A percentile compares a stretch with the other conserved stretches of the same genome.
phyloP scores from a whole-genome alignment of 495 filamentous ascomycete genomes.

The Aspergillus baeticus region DNA sequence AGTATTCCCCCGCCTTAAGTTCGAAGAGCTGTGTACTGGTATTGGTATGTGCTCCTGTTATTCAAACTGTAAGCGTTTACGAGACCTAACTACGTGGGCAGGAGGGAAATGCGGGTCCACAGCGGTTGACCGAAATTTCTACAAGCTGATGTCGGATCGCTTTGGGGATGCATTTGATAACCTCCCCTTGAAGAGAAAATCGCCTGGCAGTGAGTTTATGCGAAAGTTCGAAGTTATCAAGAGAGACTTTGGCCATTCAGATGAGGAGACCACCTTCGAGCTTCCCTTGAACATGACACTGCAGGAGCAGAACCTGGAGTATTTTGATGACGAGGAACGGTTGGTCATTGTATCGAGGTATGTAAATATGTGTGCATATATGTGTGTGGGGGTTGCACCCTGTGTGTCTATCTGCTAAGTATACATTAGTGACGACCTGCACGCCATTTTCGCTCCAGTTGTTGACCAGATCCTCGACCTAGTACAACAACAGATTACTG shows the following conservation, averaged over 20 bases:
- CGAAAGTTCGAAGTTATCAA: conserved; percentile 23
- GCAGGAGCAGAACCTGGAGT: background rate
- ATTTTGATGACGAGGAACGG: conserved; percentile 9
- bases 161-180: conserved; percentile 24
- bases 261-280: background rate
- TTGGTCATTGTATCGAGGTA: conserved; percentile 6
- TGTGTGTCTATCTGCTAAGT: too few relatives aligned
- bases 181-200: conserved; percentile 7
- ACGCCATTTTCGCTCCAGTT: conserved; percentile 52
- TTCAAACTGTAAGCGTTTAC: too few relatives aligned
- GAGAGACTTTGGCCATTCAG: conserved; percentile 19
- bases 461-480: conserved; percentile 55
- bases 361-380: too few relatives aligned
- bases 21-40: conserved; percentile 19
- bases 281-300: conserved; percentile 5
- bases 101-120: conserved; percentile 52
- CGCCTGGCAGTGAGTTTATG: conserved; percentile 23
- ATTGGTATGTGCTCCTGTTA: conserved; percentile 13
- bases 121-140: conserved; percentile 49
- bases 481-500: conserved; percentile 43
- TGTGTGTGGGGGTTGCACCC: too few relatives aligned
- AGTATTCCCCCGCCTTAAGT: conserved; percentile 19
- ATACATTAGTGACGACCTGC: conserved; percentile 33
- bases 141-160: conserved; percentile 36
- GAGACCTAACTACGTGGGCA: too few relatives aligned